Evolutionary conservation across 352 stramenopile species (phyloP).

Genomic region (Pythium scleroteichum): DNA sequence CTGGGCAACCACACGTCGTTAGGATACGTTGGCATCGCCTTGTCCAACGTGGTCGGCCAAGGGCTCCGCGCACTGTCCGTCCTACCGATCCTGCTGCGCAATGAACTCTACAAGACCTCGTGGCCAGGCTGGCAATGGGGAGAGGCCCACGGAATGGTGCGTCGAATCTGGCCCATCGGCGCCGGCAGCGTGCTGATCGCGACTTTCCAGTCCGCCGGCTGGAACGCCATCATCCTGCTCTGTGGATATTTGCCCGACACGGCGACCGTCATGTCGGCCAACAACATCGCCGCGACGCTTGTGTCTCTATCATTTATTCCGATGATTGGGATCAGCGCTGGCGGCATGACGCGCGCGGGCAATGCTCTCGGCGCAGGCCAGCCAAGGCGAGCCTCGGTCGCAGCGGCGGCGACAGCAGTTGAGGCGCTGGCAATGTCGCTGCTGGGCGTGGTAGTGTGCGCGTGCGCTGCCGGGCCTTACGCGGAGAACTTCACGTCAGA

Average conservation of each 20-base stretch:
- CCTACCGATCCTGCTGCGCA: conserved; percentile 34
- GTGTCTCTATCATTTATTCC: conserved; percentile 52
- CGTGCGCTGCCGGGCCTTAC: conserved; percentile 35
- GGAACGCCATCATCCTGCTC: conserved; percentile 48
- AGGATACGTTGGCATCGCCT: conserved; percentile 36
- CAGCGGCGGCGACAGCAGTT: conserved; percentile 9
- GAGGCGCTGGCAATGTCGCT: conserved; percentile 24
- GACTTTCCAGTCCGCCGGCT: conserved; percentile 46
- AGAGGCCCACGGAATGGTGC: conserved; percentile 16
- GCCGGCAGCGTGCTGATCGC: conserved; percentile 50
- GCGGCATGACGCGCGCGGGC: conserved; percentile 53
- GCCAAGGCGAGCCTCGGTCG: conserved; percentile 39
- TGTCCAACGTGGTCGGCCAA: conserved; percentile 32
- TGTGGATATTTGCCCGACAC: conserved; percentile 57
- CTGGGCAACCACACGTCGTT: conserved; percentile 45
- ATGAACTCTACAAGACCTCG: conserved; percentile 25
- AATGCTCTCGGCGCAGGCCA: conserved; percentile 60
- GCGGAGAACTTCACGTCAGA: conserved; percentile 43
- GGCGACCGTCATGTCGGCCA: conserved; percentile 49
- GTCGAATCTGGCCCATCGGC: conserved; percentile 26
- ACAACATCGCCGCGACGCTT: conserved; percentile 52
- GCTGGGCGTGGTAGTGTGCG: conserved; percentile 36
- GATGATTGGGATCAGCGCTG: conserved; percentile 47
- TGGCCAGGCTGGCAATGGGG: conserved; percentile 35
- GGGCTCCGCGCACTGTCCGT: conserved; percentile 34